Base-by-base conservation (phyloP, 2,329 filamentous ascomycete genomes). In the Chaetoscypha palmicola region DNA sequence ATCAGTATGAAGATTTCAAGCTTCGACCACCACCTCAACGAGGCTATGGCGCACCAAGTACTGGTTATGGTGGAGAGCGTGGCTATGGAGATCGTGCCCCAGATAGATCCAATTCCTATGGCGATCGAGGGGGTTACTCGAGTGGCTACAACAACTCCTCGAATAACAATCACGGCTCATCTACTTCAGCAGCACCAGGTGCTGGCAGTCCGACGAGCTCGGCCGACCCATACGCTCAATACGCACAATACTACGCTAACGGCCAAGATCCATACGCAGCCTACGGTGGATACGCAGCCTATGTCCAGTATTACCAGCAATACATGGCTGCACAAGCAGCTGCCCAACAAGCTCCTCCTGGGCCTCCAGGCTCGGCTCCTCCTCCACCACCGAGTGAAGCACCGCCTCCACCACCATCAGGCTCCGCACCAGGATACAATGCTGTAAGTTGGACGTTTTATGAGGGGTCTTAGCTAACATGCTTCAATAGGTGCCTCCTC, bases 1-100 rank as follows among this genome's bases (percentile, higher is more conserved):
- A 88, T 50, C 84, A 94, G 62, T 97, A 96, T 62, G 85, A 96
- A 61, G 81, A 83, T 36, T 94, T 91, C 73, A 97, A 96, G 68
- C 79, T 79, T 54, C 81, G 86, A 17, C 69, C 70, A 5, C 85
- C 85, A 12, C 85, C 81, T 44, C 72, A 73, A 49, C 82, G 83
- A 38, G 68, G 67, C 43, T 82, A 78, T 55, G 77, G 78, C 19
- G 52, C 47, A 30, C 48, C 51, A 41, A 58, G 47, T 38, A 61
- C 59, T 55, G 61, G 67, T 35, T 64, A 70, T 41, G 68, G 70
- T 38, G 69, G 63, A 21, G 65, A 68, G 48, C 63, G 65, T 44
- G 64, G 70, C 30, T 73, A 76, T 56, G 74, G 75, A 38, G 74
- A 76, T 50, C 72, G 73, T 20, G 68, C 71, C 47, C 69, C 69